Conservation (phyloP, 257 asterid genomes). For the Solanum piurae region DNA sequence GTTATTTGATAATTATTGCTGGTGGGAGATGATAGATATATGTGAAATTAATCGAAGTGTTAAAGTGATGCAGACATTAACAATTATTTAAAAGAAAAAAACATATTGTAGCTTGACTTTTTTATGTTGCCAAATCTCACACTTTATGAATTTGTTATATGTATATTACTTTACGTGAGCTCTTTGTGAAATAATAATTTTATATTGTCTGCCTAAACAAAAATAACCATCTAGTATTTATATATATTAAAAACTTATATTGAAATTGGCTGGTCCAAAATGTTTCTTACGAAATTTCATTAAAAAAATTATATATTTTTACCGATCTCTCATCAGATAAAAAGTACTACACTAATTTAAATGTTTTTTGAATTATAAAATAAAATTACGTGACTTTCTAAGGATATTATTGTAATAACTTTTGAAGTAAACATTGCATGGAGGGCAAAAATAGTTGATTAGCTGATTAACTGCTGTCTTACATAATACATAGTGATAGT, state of each 20-base stretch:
- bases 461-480: not conserved
- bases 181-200: not conserved
- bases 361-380: no score
- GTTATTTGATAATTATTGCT: accelerated
- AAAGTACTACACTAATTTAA: no score
- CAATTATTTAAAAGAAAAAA: not conserved
- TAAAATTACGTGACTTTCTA: not conserved
- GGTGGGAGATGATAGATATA: accelerated
- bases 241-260: no score
- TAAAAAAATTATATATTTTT: not conserved
- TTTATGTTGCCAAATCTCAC: not conserved
- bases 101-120: not conserved
- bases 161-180: not conserved
- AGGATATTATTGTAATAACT: not conserved
- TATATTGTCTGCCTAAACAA: not conserved
- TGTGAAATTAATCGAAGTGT: not conserved
- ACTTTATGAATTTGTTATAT: not conserved
- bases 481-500: not conserved
- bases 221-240: not conserved
- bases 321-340: not conserved
- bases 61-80: not conserved
- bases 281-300: not conserved
- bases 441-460: not conserved
- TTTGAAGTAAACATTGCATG: not conserved
- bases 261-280: not conserved